phyloP scores from a whole-genome alignment of 306 rosid species.

The Sicyos baderoa region DNA sequence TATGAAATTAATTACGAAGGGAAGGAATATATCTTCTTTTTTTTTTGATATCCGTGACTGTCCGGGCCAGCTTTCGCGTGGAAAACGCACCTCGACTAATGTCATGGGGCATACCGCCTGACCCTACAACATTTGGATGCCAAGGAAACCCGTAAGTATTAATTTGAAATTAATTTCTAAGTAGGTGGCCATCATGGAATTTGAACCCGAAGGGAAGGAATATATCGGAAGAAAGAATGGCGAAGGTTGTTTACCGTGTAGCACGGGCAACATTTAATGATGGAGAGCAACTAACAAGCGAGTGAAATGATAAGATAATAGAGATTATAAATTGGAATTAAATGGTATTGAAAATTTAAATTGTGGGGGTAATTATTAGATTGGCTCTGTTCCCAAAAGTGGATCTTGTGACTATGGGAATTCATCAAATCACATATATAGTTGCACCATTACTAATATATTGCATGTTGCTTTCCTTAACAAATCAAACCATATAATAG shows the following conservation, averaged over 20 bases:
- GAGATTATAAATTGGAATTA: background rate
- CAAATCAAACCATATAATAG: background rate
- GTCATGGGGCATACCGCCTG: no score
- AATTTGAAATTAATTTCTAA: no score
- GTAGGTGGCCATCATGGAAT: no score
- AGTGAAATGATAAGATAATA: background rate
- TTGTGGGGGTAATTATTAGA: background rate
- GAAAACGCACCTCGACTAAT: no score
- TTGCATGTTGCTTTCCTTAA: background rate
- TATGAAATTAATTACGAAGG: no score
- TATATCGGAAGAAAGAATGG: background rate
- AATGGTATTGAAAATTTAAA: background rate
- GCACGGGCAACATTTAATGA: conserved; percentile 4
- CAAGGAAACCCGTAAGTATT: no score
- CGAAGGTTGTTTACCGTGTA: background rate
- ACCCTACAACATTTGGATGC: no score
- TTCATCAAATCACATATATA: background rate
- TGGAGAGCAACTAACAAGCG: conserved; percentile 8
- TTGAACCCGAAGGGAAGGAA: no score
- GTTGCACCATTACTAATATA: conserved; percentile 7
- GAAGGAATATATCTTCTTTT: no score
- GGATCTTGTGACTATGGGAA: conserved; percentile 11
- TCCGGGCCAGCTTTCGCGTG: no score
- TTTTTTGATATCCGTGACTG: no score
- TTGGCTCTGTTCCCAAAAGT: conserved; percentile 1